A percentile compares a stretch with the other conserved stretches of the same genome.
These are phyloP conservation scores for Globisporangium heterothallicum DNA, from an alignment of 352 stramenopile genomes.

Conservation along the genomic window DNA sequence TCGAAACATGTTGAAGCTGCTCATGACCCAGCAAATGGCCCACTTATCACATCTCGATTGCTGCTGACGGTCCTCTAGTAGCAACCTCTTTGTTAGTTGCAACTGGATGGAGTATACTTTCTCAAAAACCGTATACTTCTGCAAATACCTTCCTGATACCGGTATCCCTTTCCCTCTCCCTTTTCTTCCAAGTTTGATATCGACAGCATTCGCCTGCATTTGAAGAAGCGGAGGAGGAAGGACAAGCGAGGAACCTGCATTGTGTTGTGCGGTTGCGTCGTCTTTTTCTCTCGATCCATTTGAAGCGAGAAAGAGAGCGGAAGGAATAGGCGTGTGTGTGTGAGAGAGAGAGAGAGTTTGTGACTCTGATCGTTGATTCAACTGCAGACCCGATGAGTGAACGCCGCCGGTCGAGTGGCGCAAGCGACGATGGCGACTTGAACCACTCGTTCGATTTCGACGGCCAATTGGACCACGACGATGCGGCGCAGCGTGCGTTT, in stretches of 20 bases:
- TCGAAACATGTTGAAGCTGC: background rate
- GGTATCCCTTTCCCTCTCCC: background rate
- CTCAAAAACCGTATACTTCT: background rate
- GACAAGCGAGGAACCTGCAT: too few species aligned
- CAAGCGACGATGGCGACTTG: slow-evolving; percentile 28
- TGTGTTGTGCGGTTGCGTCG: too few species aligned
- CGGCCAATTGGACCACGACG: slow-evolving; percentile 13
- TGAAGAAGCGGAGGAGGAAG: background rate
- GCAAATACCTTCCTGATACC: background rate
- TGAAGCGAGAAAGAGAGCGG: too few species aligned
- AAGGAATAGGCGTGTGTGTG: background rate
- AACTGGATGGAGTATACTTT: too few species aligned
- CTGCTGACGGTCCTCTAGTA: too few species aligned
- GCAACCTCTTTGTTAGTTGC: too few species aligned
- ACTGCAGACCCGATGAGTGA: background rate
- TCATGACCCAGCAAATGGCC: too few species aligned
- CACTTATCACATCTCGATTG: too few species aligned
- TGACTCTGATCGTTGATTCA: background rate
- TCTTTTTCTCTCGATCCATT: too few species aligned
- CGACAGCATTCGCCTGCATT: background rate
- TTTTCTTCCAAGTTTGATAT: background rate
- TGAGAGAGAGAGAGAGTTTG: too few species aligned
- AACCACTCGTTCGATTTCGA: slow-evolving; percentile 28
- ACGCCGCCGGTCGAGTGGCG: slow-evolving; percentile 5
- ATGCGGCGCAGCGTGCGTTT: slow-evolving; percentile 22